A percentile compares a stretch with the other conserved stretches of the same genome.
phyloP scores from a whole-genome alignment of 163 green algal genomes.

The Volvox carteri region DNA sequence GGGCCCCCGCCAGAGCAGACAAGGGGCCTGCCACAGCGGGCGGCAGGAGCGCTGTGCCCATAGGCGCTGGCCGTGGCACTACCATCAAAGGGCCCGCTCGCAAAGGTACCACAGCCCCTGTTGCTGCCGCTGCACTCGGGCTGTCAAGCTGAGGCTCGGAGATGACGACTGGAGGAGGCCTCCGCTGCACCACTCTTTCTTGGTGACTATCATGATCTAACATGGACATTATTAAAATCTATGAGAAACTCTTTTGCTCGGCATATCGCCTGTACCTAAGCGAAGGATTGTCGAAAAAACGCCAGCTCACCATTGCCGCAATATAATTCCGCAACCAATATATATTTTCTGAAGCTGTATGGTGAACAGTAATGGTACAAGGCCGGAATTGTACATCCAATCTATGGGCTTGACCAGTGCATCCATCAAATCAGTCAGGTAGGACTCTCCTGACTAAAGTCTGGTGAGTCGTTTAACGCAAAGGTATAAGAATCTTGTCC shows the following conservation, averaged over 20 bases:
- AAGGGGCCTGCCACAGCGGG: neutral
- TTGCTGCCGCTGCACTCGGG: neutral
- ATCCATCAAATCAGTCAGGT: no score
- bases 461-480: no score
- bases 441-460: no score
- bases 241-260: neutral
- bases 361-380: no score
- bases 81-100: neutral
- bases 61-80: neutral
- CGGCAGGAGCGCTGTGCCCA: neutral
- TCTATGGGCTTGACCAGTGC: no score
- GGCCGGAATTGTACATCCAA: no score
- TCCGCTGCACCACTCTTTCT: neutral
- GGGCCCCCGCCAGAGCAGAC: neutral
- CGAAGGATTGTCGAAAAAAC: conserved; percentile 31
- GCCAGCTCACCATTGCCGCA: no score
- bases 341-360: no score
- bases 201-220: conserved; percentile 9
- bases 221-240: neutral
- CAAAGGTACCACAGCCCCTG: neutral
- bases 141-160: neutral
- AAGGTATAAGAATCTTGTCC: no score
- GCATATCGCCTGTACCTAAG: neutral
- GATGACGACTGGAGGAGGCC: neutral
- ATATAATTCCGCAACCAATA: no score